These are phyloP conservation scores for Irpex rosettiformis DNA, from an alignment of 1,284 basidiomycete genomes.

Conservation along the genomic window DNA sequence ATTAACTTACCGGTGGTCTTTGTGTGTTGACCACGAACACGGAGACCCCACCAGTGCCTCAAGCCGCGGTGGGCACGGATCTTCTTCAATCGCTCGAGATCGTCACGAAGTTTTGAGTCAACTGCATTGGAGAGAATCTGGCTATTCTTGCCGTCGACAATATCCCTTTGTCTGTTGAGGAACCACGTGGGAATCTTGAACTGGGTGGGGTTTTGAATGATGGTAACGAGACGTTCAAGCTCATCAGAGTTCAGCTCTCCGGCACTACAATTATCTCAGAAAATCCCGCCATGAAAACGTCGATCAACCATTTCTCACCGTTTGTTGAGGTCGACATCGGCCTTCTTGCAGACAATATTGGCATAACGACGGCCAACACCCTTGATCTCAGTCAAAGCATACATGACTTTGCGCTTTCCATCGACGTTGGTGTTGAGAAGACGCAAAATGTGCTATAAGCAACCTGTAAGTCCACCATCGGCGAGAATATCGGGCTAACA, in stretches of 20 bases:
- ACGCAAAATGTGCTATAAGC: constrained; percentile 88
- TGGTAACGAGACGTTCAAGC: constrained; percentile 98
- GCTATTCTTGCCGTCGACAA: constrained; percentile 94
- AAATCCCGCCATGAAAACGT: not conserved
- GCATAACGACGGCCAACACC: constrained; percentile 99
- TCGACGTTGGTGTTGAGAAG: constrained; percentile 99
- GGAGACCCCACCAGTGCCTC: constrained; percentile 95
- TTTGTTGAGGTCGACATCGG: constrained; percentile 98
- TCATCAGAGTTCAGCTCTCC: constrained; percentile 96
- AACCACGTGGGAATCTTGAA: constrained; percentile 99
- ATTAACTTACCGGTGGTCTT: constrained; percentile 87
- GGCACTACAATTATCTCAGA: constrained; percentile 46
- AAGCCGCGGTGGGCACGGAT: constrained; percentile 98
- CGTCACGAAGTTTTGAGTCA: constrained; percentile 98
- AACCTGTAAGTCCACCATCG: not conserved
- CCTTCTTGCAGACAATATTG: constrained; percentile 99
- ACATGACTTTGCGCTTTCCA: constrained; percentile 99
- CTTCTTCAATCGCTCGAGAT: constrained; percentile 99
- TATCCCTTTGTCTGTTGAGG: constrained; percentile 99
- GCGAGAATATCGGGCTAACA: not conserved
- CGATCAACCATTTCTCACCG: constrained; percentile 61
- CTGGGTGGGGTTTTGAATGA: constrained; percentile 99
- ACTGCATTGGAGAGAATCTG: constrained; percentile 97
- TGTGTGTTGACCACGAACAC: constrained; percentile 97
- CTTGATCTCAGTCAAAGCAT: constrained; percentile 98